Conservation (phyloP, 2,329 filamentous ascomycete species). For the Talaromyces sp. region DNA sequence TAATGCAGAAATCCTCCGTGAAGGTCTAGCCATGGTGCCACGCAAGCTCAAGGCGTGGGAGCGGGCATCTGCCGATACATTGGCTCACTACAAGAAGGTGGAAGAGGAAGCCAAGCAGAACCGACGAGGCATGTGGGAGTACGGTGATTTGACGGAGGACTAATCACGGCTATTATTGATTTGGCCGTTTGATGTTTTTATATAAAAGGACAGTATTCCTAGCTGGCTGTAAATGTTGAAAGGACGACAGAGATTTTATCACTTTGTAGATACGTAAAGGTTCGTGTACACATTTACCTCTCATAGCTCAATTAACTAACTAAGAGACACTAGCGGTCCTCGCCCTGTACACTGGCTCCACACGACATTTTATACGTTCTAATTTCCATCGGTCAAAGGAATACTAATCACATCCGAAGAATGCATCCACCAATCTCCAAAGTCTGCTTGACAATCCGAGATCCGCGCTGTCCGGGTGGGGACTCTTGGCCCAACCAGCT, state of each 20-base stretch:
- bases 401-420: too few species aligned
- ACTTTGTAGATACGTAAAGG: neutral
- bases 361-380: too few species aligned
- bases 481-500: neutral
- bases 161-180: slow-evolving; percentile 37
- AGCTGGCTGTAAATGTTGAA: neutral
- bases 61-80: slow-evolving; percentile 64
- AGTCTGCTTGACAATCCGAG: neutral
- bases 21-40: slow-evolving; percentile 85
- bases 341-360: too few species aligned
- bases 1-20: slow-evolving; percentile 79
- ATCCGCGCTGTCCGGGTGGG: neutral
- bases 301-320: too few species aligned
- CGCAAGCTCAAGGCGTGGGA: slow-evolving; percentile 91
- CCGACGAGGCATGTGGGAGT: slow-evolving; percentile 92
- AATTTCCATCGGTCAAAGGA: too few species aligned
- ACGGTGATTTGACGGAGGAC: slow-evolving; percentile 91
- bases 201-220: neutral
- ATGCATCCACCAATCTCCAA: too few species aligned
- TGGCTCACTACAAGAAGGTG: slow-evolving; percentile 66
- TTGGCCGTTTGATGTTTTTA: neutral
- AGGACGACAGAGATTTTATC: neutral
- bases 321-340: too few species aligned
- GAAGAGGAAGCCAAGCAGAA: slow-evolving; percentile 74
- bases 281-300: too few species aligned